Percentiles rank a stretch among this genome's conserved stretches.
Evolutionary conservation across 495 filamentous ascomycete genomes (phyloP).

Genomic region (Aspergillus affinis): DNA sequence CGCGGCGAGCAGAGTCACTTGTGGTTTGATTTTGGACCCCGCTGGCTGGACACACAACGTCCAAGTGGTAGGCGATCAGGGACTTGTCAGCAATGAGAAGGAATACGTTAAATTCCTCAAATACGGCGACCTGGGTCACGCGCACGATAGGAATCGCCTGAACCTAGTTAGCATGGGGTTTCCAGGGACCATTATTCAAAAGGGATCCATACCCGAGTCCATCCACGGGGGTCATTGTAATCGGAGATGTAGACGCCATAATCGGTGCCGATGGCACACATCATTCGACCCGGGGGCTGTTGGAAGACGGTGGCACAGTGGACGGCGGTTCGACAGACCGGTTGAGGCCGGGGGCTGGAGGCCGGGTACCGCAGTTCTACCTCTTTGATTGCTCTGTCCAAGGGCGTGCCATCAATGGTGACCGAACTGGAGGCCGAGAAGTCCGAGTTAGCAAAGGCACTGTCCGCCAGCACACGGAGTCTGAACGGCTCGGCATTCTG

Average conservation of each 20-base stretch:
- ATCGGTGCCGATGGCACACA: slow-evolving; percentile 95
- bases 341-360: slow-evolving; percentile 62
- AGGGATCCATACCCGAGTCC: slow-evolving; percentile 65
- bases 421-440: slow-evolving; percentile 54
- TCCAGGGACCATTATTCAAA: neutral
- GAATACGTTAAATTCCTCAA: slow-evolving; percentile 93
- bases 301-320: slow-evolving; percentile 93
- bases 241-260: slow-evolving; percentile 89
- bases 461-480: slow-evolving; percentile 86
- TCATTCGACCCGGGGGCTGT: slow-evolving; percentile 68
- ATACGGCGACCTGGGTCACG: slow-evolving; percentile 90
- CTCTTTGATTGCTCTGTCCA: slow-evolving; percentile 87
- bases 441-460: slow-evolving; percentile 84
- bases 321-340: slow-evolving; percentile 79
- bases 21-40: slow-evolving; percentile 54
- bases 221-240: slow-evolving; percentile 81
- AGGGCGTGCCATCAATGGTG: slow-evolving; percentile 80
- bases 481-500: slow-evolving; percentile 98
- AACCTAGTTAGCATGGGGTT: slow-evolving; percentile 18
- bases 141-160: slow-evolving; percentile 69
- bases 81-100: slow-evolving; percentile 88
- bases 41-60: slow-evolving; percentile 76
- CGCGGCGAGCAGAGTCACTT: slow-evolving; percentile 64
- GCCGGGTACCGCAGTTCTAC: slow-evolving; percentile 73
- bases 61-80: slow-evolving; percentile 91